Base-by-base conservation (phyloP, 768 basidiomycete genomes). In the Leccinum obscurum region DNA sequence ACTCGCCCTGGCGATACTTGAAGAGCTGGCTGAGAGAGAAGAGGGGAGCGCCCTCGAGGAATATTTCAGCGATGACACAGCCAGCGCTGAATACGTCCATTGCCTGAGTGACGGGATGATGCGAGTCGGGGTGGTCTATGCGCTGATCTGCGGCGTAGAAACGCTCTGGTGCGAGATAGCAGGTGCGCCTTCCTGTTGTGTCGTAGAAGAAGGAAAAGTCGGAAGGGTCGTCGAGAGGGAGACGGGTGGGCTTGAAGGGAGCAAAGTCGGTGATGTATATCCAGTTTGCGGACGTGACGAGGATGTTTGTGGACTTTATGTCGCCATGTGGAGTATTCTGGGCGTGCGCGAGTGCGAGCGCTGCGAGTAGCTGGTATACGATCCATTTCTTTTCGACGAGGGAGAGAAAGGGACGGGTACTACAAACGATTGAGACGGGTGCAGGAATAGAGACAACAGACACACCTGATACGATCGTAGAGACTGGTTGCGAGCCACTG, bases 141-240 rank as follows among this genome's bases (percentile, higher is more conserved):
- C 80, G 77, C 64, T 89, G 86, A 44, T 87, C 87, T 1, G 89
- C 84, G 2, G 89, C 86, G 74, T 90, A 98, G 77, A 98, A 99
- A 10, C 97, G 81, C 67, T 99, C 97, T 0, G 97, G 97, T 0
- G 97, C 97, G 60, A 99, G 80, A 69, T 98, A 98, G 72, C 97
- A 99, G 1, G 93, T 95, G 11, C 96, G 83, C 7, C 94, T 81
- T 2, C 93, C 93, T 13, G 93, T 94, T 4, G 93, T 94, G 75
- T 99, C 97, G 74, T 95, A 98, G 81, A 88, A 99, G 79, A 95
- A 97, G 4, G 95, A 95, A 74, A 98, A 99, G 76, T 96, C 95
- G 8, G 95, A 87, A 4, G 97, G 97, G 70, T 98, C 95, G 69
- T 99, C 94, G 49, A 98, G 83, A 0, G 97, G 97, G 11, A 99